Percentiles rank a stretch among this genome's conserved stretches.
Conservation (phyloP, 2,329 filamentous ascomycete genomes). For the Fusarium verrucosum region DNA sequence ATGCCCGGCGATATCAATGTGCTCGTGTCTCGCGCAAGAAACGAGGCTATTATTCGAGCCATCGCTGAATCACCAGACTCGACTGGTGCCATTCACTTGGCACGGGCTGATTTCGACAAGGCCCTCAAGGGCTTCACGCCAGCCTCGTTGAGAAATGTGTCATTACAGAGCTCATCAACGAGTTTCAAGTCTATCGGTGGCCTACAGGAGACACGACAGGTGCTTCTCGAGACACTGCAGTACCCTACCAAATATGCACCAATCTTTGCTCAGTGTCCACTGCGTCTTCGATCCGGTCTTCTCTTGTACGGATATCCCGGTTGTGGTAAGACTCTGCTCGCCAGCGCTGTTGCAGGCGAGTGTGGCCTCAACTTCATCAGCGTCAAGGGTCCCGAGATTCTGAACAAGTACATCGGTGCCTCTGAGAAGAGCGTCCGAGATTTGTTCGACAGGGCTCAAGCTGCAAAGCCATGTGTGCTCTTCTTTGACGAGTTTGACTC, state of each 20-base stretch:
- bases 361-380: constrained; percentile 98
- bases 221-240: constrained; percentile 92
- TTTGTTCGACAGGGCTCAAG: constrained; percentile 90
- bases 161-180: constrained; percentile 89
- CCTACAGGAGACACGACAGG: constrained; percentile 83
- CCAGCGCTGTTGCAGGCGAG: constrained; percentile 96
- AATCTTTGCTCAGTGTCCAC: constrained; percentile 94
- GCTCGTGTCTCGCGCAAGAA: constrained; percentile 85
- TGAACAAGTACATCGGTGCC: constrained; percentile 99
- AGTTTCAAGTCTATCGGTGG: constrained; percentile 94
- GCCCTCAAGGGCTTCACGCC: constrained; percentile 94
- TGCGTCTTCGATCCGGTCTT: constrained; percentile 92
- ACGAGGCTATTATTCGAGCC: constrained; percentile 89
- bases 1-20: constrained; percentile 95
- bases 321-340: constrained; percentile 94
- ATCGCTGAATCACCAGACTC: constrained; percentile 66
- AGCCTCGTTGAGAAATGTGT: constrained; percentile 92
- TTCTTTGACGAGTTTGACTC: constrained; percentile 99
- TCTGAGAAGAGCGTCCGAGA: constrained; percentile 97
- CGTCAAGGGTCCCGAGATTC: constrained; percentile 96
- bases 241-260: constrained; percentile 98
- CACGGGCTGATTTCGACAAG: constrained; percentile 79
- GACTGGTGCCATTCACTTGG: constrained; percentile 67
- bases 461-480: constrained; percentile 89
- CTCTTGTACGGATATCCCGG: constrained; percentile 95